Percentiles rank a stretch among this genome's conserved stretches.
These are phyloP conservation scores for Exophiala xenobiotica DNA, from an alignment of 2,329 filamentous ascomycete species.

Conservation along the genomic window DNA sequence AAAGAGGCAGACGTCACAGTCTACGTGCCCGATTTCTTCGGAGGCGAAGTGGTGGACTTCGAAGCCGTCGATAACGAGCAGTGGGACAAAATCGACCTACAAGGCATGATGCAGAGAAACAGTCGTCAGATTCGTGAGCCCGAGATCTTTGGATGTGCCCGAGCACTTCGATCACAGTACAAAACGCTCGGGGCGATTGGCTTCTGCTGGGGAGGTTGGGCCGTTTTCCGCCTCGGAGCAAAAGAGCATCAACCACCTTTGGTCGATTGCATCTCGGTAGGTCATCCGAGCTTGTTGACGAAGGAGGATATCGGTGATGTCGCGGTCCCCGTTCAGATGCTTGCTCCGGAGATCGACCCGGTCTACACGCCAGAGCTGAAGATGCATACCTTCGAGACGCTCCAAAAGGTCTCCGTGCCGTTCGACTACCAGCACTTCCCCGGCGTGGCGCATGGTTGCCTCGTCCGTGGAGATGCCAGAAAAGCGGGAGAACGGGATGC, in stretches of 20 bases:
- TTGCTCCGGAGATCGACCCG: constrained; percentile 52
- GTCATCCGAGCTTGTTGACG: constrained; percentile 46
- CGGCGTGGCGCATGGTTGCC: constrained; percentile 50
- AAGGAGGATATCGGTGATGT: constrained; percentile 48
- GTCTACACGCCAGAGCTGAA: constrained; percentile 50
- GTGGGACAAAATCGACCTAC: constrained; percentile 38
- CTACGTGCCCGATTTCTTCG: constrained; percentile 46
- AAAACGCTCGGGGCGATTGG: constrained; percentile 47
- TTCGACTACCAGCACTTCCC: constrained; percentile 56
- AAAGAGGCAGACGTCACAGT: constrained; percentile 44
- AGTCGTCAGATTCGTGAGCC: constrained; percentile 43
- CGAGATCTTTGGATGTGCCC: constrained; percentile 43
- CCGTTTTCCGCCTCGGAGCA: constrained; percentile 47
- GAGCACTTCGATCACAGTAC: constrained; percentile 39
- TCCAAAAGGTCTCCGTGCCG: constrained; percentile 41
- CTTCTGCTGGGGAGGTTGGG: constrained; percentile 52
- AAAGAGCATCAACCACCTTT: constrained; percentile 38
- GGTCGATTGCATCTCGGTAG: constrained; percentile 48
- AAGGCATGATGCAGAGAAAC: constrained; percentile 40
- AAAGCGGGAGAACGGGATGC: constrained; percentile 45
- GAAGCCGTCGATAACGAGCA: constrained; percentile 41
- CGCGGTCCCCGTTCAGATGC: constrained; percentile 50
- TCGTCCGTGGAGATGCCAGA: constrained; percentile 42
- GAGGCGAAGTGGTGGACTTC: constrained; percentile 40
- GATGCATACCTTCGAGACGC: constrained; percentile 40